Conservation (phyloP, 1,284 basidiomycete genomes). For the Porogramme epimiltina region DNA sequence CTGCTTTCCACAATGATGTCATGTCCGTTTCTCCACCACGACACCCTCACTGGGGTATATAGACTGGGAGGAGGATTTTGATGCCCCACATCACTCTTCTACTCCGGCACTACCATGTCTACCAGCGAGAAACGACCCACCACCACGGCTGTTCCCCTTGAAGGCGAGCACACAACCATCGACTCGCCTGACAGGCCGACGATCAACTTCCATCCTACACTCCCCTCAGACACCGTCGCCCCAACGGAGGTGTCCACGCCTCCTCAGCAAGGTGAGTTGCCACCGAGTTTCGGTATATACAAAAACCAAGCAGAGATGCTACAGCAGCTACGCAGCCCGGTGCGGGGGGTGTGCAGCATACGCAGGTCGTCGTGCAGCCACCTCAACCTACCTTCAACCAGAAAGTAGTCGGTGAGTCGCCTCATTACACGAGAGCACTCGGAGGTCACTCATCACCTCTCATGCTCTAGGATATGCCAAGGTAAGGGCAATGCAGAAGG, state of each 20-base stretch:
- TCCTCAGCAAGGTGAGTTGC: constrained; percentile 13
- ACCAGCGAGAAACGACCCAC: neutral
- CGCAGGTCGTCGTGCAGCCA: constrained; percentile 5
- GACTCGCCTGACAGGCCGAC: constrained; percentile 2
- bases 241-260: constrained; percentile 11
- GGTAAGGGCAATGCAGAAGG: constrained; percentile 3
- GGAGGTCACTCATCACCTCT: neutral
- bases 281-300: too few relatives aligned
- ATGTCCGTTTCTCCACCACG: neutral
- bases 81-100: neutral
- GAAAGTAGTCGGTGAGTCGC: constrained; percentile 16
- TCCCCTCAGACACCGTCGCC: constrained; percentile 9
- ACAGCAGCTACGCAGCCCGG: constrained; percentile 18
- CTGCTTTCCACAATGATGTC: neutral
- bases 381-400: constrained; percentile 16
- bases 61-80: neutral
- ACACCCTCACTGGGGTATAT: neutral
- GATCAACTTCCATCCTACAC: constrained; percentile 10
- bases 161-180: neutral
- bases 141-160: constrained; percentile 5
- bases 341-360: constrained; percentile 9
- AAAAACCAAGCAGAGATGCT: neutral
- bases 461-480: constrained; percentile 12
- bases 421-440: too few relatives aligned
- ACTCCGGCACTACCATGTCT: constrained; percentile 4